Conservation (phyloP, 352 stramenopile genomes). For the Pythium grandisporangium region DNA sequence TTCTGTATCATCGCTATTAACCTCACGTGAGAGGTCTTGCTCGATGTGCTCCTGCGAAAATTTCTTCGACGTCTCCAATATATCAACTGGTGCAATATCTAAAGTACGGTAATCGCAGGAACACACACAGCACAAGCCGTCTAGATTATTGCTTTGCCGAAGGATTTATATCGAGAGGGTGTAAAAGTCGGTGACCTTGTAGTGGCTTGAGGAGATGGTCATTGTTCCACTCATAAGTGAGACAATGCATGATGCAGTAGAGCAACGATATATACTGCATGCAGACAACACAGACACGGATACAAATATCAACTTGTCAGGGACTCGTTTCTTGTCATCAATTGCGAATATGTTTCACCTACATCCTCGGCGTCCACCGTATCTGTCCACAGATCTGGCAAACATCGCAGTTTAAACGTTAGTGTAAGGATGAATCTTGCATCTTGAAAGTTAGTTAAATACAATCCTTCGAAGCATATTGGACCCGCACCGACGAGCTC, state of each 20-base stretch:
- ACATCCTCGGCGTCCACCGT: constrained; percentile 57
- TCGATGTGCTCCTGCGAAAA: constrained; percentile 36
- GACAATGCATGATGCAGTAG: constrained; percentile 65
- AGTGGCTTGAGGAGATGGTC: constrained; percentile 38
- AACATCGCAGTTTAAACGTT: too few relatives aligned
- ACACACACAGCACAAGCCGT: too few relatives aligned
- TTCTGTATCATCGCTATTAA: constrained; percentile 27
- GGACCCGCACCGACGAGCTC: constrained; percentile 66
- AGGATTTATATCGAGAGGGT: too few relatives aligned
- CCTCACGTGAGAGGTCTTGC: constrained; percentile 29
- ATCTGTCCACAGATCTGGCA: constrained; percentile 56
- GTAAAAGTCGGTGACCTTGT: too few relatives aligned
- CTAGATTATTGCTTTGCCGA: not conserved
- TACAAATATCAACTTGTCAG: too few relatives aligned
- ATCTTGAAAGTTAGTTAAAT: too few relatives aligned
- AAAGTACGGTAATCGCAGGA: too few relatives aligned
- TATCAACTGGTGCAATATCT: constrained; percentile 50
- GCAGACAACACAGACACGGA: too few relatives aligned
- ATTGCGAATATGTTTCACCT: too few relatives aligned
- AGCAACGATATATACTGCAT: constrained; percentile 64
- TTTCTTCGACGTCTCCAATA: constrained; percentile 41
- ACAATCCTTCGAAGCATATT: too few relatives aligned
- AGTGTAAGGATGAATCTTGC: too few relatives aligned
- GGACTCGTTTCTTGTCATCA: too few relatives aligned
- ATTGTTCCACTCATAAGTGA: constrained; percentile 44